Conservation (phyloP, 768 basidiomycete species). For the Phaeotremella skinneri region DNA sequence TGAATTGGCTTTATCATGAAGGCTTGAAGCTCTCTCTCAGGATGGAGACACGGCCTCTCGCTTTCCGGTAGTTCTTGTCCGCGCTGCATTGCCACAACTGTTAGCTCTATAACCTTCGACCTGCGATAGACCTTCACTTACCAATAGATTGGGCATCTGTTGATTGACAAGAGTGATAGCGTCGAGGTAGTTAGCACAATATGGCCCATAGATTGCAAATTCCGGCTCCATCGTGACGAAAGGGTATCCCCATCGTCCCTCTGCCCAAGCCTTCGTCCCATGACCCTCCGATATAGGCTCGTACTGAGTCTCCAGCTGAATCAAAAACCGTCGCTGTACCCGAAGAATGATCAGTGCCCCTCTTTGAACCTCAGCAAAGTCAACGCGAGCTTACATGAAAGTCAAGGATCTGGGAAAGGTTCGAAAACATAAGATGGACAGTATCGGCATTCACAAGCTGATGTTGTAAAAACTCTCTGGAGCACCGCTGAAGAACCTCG, state of each 20-base stretch:
- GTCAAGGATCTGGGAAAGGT: slow-evolving; percentile 89
- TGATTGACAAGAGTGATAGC: slow-evolving; percentile 80
- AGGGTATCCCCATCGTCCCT: slow-evolving; percentile 51
- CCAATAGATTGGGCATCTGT: slow-evolving; percentile 80
- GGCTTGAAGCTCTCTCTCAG: slow-evolving; percentile 71
- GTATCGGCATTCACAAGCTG: slow-evolving; percentile 90
- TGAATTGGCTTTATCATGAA: slow-evolving; percentile 99
- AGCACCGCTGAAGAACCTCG: slow-evolving; percentile 94
- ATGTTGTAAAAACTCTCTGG: slow-evolving; percentile 73
- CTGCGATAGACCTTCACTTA: slow-evolving; percentile 55
- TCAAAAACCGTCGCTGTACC: slow-evolving; percentile 51
- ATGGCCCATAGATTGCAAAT: slow-evolving; percentile 93
- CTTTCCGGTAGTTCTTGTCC: slow-evolving; percentile 32
- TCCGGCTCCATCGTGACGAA: slow-evolving; percentile 75
- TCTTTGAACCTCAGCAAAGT: not conserved
- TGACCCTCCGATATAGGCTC: slow-evolving; percentile 47
- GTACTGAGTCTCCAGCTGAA: slow-evolving; percentile 50
- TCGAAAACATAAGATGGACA: slow-evolving; percentile 91
- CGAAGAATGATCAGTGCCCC: slow-evolving; percentile 30
- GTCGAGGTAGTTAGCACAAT: slow-evolving; percentile 89
- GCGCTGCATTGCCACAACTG: no score
- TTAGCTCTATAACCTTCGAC: no score
- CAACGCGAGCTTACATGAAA: slow-evolving; percentile 61
- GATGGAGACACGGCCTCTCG: slow-evolving; percentile 42
- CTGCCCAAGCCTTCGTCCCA: slow-evolving; percentile 45